phyloP scores from a whole-genome alignment of 768 basidiomycete species.

The Mrakia hoshinonis region DNA sequence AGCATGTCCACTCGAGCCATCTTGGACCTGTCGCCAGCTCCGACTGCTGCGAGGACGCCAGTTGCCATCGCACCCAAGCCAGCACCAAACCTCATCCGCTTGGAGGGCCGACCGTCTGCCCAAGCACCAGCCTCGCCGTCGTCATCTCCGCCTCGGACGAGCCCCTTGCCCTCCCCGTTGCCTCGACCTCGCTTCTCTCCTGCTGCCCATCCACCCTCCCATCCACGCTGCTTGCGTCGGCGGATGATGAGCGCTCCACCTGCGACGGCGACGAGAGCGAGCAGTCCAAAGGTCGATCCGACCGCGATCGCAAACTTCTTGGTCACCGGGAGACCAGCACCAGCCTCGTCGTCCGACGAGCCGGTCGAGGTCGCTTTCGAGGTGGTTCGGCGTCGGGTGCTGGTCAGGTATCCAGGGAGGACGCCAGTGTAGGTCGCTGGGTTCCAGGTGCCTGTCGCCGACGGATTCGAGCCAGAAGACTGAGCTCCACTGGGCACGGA shows the following conservation, averaged over 20 bases:
- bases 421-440: constrained; percentile 23
- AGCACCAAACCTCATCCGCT: constrained; percentile 4
- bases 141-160: constrained; percentile 3
- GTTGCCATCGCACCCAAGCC: background rate
- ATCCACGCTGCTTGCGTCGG: background rate
- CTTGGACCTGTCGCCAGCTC: background rate
- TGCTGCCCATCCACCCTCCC: background rate
- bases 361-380: background rate
- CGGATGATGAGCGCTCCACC: background rate
- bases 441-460: background rate
- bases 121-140: constrained; percentile 2
- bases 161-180: constrained; percentile 3
- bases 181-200: constrained; percentile 15
- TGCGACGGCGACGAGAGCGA: constrained; percentile 10
- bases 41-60: background rate
- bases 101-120: background rate
- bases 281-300: constrained; percentile 2
- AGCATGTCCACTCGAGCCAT: constrained; percentile 18
- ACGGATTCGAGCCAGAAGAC: background rate
- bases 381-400: background rate
- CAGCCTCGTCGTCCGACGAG: background rate
- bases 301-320: constrained; percentile 14
- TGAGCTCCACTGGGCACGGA: too few relatives aligned
- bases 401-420: constrained; percentile 8
- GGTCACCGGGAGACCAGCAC: background rate